A percentile compares a stretch with the other conserved stretches of the same genome.
Conservation (phyloP, 257 asterid genomes). For the Nicotiana sylvestris region DNA sequence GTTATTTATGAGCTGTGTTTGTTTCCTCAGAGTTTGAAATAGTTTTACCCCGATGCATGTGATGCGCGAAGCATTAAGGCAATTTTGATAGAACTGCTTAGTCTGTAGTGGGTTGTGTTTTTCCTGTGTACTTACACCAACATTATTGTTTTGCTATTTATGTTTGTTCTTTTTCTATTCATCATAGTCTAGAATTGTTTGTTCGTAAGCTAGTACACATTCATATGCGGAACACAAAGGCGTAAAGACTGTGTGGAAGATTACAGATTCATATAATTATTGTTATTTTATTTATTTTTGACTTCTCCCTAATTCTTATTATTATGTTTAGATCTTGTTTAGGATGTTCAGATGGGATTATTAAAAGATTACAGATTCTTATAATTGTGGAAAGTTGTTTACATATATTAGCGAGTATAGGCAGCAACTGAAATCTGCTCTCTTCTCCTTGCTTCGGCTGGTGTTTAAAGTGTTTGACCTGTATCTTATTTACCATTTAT, state of each 20-base stretch:
- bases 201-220: neutral
- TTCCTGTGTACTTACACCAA: constrained; percentile 7
- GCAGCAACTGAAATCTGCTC: no score
- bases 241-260: neutral
- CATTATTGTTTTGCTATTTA: constrained; percentile 8
- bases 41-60: neutral
- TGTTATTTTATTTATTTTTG: neutral
- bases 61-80: constrained; percentile 16
- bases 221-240: neutral
- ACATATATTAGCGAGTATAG: no score
- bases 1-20: neutral
- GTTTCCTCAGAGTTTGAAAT: neutral
- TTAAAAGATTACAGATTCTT: no score
- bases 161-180: neutral
- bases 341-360: neutral
- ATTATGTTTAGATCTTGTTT: neutral
- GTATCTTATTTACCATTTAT: neutral
- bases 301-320: neutral
- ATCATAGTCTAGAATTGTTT: neutral
- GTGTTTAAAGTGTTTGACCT: no score
- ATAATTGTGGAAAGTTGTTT: neutral
- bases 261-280: neutral
- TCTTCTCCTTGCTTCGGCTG: no score
- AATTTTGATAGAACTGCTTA: constrained; percentile 33
- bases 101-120: neutral